Conservation (phyloP, 1,139 yeast species). For the Debaryomyces psychrophilus region DNA sequence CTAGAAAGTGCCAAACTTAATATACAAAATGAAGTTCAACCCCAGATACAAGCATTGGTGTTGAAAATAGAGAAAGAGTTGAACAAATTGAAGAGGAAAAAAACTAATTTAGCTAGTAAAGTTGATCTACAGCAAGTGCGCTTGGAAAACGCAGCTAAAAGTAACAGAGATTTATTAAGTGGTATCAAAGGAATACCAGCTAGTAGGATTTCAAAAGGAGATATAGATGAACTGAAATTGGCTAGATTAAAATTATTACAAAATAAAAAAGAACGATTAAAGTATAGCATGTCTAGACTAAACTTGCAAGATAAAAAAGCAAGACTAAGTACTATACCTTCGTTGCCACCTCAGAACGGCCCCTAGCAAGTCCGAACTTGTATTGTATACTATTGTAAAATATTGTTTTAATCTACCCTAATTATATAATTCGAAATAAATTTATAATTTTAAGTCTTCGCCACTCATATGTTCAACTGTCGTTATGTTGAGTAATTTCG, state of each 20-base stretch:
- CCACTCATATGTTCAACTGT: conserved; percentile 50
- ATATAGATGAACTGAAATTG: conserved; percentile 28
- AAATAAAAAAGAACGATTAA: conserved; percentile 42
- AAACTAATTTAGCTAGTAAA: conserved; percentile 32
- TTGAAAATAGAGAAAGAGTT: conserved; percentile 39
- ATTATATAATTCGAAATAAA: not conserved
- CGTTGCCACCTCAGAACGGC: conserved; percentile 18
- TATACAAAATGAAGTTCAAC: conserved; percentile 35
- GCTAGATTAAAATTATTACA: conserved; percentile 36
- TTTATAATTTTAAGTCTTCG: conserved; percentile 21
- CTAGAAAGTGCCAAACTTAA: conserved; percentile 39
- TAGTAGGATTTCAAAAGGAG: conserved; percentile 15
- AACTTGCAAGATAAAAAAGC: conserved; percentile 25
- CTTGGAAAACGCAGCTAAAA: conserved; percentile 28
- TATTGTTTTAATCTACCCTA: not conserved
- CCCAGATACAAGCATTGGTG: conserved; percentile 38
- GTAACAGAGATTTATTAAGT: conserved; percentile 12
- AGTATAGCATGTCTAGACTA: conserved; percentile 33
- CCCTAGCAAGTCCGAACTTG: not conserved
- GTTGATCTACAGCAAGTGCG: conserved; percentile 38
- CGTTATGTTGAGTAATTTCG: conserved; percentile 48
- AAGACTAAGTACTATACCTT: conserved; percentile 23
- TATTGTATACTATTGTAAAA: conserved; percentile 8
- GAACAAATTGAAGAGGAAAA: conserved; percentile 29
- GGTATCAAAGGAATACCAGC: conserved; percentile 15